Evolutionary conservation across 2,329 filamentous ascomycete species (phyloP), one percentile per base, ranked within the genome.

Genomic region (Periconia sp.): DNA sequence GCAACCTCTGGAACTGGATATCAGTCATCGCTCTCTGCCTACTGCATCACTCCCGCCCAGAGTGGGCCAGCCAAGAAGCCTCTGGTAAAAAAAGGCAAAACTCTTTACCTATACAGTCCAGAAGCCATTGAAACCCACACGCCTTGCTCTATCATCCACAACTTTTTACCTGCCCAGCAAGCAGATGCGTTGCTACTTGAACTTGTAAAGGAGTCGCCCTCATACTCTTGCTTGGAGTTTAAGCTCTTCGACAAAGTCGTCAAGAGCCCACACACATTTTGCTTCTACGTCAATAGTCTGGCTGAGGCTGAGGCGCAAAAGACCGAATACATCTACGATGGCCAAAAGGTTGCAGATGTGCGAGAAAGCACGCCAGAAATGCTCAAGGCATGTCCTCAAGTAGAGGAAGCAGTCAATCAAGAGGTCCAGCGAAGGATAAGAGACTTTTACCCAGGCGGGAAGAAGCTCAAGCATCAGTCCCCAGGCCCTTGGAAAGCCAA

Each of bases 181-280:
- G 92, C 94, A 26, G 86, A 90, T 52, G 77, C 79, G 1, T 76
- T 99, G 10, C 75, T 97, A 1, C 67, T 70, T 22, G 92, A 97
- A 65, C 78, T 97, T 25, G 71, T 96, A 1, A 72, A 79, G 1
- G 90, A 96, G 70, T 79, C 87, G 1, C 74, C 80, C 16, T 82
- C 85, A 0, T 96, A 91, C 63, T 77, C 84, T 36, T 83, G 79
- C 50, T 81, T 83, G 17, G 85, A 82, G 0, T 96, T 96, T 62
- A 89, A 94, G 63, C 73, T 97, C 1, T 96, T 96, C 66, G 91
- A 96, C 43, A 87, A 86, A 48, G 83, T 92, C 0, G 92, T 96
- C 4, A 80, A 86, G 25, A 92, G 87, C 48, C 90, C 91, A 0
- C 92, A 96, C 65, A 92, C 90, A 0, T 84, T 85, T 15, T 84